Evolutionary conservation across 345 rosid species (phyloP).

Genomic region (Eutrema yunnanense): DNA sequence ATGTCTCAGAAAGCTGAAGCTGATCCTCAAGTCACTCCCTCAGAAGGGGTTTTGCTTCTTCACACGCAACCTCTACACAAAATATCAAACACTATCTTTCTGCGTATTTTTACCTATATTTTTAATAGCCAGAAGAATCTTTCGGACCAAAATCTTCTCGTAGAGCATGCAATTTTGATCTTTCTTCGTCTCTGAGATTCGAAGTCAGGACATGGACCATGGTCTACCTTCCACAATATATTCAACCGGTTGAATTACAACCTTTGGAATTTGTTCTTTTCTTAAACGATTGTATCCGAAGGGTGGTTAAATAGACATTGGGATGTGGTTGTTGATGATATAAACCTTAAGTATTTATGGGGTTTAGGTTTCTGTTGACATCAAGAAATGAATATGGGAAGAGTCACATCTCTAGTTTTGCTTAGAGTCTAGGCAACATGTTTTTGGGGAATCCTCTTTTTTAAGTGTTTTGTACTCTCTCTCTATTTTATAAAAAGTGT

Average conservation of each 20-base stretch:
- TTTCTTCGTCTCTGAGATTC: background rate
- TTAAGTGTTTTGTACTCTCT: conserved; percentile 7
- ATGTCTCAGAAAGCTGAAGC: conserved; percentile 35
- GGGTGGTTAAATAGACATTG: background rate
- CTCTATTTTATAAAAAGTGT: too few relatives aligned
- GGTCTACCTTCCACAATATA: background rate
- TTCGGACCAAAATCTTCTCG: background rate
- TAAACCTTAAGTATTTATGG: background rate
- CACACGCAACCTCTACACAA: conserved; percentile 32
- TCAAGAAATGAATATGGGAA: conserved; percentile 19
- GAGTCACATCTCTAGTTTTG: conserved; percentile 25
- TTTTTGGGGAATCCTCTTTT: conserved; percentile 17
- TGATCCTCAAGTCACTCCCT: conserved; percentile 31
- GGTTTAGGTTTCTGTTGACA: conserved; percentile 23
- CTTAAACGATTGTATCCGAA: background rate
- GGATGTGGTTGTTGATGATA: conserved; percentile 6
- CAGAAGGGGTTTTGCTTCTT: conserved; percentile 29
- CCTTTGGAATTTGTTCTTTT: background rate
- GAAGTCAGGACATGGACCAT: background rate
- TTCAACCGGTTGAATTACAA: background rate
- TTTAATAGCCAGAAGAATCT: background rate
- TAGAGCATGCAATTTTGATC: background rate
- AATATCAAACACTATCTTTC: conserved; percentile 21
- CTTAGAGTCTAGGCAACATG: conserved; percentile 30
- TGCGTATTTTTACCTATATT: background rate